A percentile compares a stretch with the other conserved stretches of the same genome.
Conservation (phyloP, 768 basidiomycete genomes). For the Macrolepiota albuminosa region DNA sequence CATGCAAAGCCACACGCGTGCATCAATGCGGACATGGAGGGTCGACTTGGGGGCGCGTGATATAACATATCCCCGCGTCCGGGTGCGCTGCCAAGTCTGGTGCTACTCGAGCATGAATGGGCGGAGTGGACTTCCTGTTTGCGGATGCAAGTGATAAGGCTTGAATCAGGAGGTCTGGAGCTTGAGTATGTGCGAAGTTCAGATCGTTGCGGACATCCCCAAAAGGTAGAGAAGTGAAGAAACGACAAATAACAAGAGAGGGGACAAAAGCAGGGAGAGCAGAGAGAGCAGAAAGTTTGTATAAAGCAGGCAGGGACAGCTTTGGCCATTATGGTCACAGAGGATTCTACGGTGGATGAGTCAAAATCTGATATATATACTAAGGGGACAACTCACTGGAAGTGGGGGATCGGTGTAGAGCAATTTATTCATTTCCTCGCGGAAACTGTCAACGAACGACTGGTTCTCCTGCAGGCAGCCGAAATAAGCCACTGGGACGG, state of each 20-base stretch:
- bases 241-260: neutral
- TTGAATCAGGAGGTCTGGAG: neutral
- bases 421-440: neutral
- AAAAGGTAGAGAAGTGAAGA: neutral
- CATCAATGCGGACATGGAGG: neutral
- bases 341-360: neutral
- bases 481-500: neutral
- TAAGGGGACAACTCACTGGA: neutral
- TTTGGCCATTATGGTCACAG: neutral
- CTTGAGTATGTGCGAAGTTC: neutral
- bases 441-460: neutral
- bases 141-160: neutral
- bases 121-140: neutral
- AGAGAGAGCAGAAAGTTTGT: neutral
- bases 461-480: neutral
- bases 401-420: neutral
- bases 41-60: neutral
- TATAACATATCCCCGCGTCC: constrained; percentile 2
- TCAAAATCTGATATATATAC: neutral
- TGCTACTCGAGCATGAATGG: neutral
- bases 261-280: neutral
- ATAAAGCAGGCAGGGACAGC: neutral
- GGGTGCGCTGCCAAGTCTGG: neutral
- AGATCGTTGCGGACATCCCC: neutral
- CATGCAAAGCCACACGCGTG: neutral